A percentile compares a stretch with the other conserved stretches of the same genome.
phyloP scores from a whole-genome alignment of 106 monocot genomes.

The Platanthera guangdongensis region DNA sequence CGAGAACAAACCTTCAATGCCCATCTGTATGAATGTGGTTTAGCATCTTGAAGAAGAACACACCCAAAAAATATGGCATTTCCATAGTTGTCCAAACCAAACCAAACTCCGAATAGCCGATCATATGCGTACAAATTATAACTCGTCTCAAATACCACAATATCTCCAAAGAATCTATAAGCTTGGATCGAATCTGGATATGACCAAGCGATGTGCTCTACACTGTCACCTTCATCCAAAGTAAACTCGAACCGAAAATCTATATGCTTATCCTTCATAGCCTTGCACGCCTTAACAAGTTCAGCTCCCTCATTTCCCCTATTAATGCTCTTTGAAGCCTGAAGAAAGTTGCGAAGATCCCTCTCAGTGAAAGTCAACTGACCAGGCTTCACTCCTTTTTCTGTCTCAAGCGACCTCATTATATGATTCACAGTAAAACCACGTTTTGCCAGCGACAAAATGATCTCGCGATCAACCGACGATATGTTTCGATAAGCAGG shows the following conservation, averaged over 20 bases:
- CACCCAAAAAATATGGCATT: constrained; percentile 67
- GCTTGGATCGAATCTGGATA: constrained; percentile 64
- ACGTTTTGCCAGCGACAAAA: constrained; percentile 38
- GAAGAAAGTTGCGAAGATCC: constrained; percentile 75
- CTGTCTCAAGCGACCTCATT: constrained; percentile 60
- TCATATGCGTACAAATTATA: constrained; percentile 72
- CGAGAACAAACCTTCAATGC: constrained; percentile 51
- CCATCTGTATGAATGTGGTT: constrained; percentile 53
- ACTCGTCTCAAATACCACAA: constrained; percentile 63
- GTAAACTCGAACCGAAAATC: constrained; percentile 62
- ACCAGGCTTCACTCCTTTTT: constrained; percentile 45
- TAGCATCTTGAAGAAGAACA: constrained; percentile 56
- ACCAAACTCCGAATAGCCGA: constrained; percentile 64
- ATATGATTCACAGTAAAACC: constrained; percentile 63
- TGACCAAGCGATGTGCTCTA: constrained; percentile 59
- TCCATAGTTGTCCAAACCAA: constrained; percentile 76
- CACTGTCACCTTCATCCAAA: constrained; percentile 34
- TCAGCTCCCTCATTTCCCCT: constrained; percentile 62
- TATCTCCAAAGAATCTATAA: constrained; percentile 67
- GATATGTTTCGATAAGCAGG: constrained; percentile 77
- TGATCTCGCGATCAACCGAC: constrained; percentile 53
- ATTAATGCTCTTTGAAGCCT: constrained; percentile 64
- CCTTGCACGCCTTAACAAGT: constrained; percentile 63
- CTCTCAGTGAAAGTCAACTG: constrained; percentile 66
- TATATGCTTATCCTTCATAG: constrained; percentile 40